Evolutionary conservation across 1,284 basidiomycete species (phyloP).

Genomic region (Cutaneotrichosporon cavernicola): DNA sequence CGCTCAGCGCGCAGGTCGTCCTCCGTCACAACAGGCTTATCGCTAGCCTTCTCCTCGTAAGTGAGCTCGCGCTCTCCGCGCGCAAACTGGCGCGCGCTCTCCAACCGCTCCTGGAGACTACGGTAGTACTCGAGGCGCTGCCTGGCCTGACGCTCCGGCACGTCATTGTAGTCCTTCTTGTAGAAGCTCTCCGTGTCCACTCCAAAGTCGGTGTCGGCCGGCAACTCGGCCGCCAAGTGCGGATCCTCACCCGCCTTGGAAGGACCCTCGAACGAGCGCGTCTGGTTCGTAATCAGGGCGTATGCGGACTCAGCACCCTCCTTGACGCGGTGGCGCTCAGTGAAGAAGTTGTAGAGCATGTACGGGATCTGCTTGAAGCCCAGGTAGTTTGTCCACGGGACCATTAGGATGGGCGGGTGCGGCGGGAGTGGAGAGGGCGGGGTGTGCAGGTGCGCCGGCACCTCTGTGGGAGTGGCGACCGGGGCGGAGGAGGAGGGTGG

Average conservation of each 20-base stretch:
- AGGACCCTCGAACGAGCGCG: constrained; percentile 62
- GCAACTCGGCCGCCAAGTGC: constrained; percentile 13
- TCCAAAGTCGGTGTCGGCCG: constrained; percentile 65
- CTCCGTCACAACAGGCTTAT: constrained; percentile 80
- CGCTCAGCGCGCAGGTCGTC: constrained; percentile 79
- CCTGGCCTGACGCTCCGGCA: constrained; percentile 65
- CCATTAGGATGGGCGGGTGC: constrained; percentile 78
- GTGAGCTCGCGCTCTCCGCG: constrained; percentile 77
- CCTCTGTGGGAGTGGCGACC: constrained; percentile 19
- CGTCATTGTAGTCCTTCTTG: constrained; percentile 63
- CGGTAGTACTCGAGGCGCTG: constrained; percentile 76
- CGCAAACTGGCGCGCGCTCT: constrained; percentile 71
- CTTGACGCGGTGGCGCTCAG: constrained; percentile 74
- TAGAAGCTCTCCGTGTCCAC: constrained; percentile 66
- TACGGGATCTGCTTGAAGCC: constrained; percentile 82
- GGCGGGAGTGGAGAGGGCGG: constrained; percentile 67
- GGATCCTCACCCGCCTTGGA: constrained; percentile 16
- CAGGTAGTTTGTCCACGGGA: constrained; percentile 82
- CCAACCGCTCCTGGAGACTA: constrained; percentile 67
- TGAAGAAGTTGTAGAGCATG: constrained; percentile 92
- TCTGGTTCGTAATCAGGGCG: constrained; percentile 65
- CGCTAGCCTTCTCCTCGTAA: constrained; percentile 66
- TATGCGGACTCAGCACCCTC: constrained; percentile 80
- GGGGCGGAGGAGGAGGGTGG: constrained; percentile 24
- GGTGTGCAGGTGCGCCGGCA: constrained; percentile 51